Conservation (phyloP, 371 early-diverging fungal species). For the Syncephalastrum racemosum region DNA sequence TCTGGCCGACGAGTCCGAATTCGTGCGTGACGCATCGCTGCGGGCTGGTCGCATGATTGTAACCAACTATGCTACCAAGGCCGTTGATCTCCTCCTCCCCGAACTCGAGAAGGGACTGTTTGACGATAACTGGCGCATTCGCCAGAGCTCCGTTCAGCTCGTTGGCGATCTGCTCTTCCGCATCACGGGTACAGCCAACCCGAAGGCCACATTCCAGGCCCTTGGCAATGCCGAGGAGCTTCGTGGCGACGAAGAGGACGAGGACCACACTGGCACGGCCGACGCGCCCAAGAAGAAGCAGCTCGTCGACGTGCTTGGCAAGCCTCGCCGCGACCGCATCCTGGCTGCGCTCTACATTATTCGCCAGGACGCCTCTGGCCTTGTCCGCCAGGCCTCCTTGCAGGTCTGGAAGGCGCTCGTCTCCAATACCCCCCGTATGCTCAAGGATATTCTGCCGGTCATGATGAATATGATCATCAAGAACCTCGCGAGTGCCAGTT, state of each 20-base stretch:
- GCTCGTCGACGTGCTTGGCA: conserved; percentile 82
- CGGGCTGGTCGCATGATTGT: conserved; percentile 94
- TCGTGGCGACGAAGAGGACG: conserved; percentile 58
- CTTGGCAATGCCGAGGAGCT: conserved; percentile 43
- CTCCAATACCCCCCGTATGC: conserved; percentile 93
- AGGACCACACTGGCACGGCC: conserved; percentile 50
- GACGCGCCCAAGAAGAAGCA: conserved; percentile 71
- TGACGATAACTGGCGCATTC: conserved; percentile 93
- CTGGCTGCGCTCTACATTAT: conserved; percentile 92
- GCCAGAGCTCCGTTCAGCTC: conserved; percentile 92
- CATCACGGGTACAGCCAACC: conserved; percentile 83
- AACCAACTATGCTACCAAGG: conserved; percentile 82
- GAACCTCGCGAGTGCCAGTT: conserved; percentile 69
- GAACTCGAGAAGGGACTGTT: conserved; percentile 90
- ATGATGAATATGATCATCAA: conserved; percentile 88
- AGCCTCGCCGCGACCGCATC: conserved; percentile 84
- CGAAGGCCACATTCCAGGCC: conserved; percentile 38
- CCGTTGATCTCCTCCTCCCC: conserved; percentile 88
- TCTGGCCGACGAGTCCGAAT: conserved; percentile 94
- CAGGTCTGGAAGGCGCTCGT: conserved; percentile 96
- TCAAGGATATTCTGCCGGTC: conserved; percentile 89
- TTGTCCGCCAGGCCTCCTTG: conserved; percentile 88
- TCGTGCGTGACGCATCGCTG: conserved; percentile 90
- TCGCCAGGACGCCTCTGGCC: conserved; percentile 76
- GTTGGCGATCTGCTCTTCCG: conserved; percentile 94